Evolutionary conservation across 345 rosid genomes (phyloP).

Genomic region (Camelina sativa): DNA sequence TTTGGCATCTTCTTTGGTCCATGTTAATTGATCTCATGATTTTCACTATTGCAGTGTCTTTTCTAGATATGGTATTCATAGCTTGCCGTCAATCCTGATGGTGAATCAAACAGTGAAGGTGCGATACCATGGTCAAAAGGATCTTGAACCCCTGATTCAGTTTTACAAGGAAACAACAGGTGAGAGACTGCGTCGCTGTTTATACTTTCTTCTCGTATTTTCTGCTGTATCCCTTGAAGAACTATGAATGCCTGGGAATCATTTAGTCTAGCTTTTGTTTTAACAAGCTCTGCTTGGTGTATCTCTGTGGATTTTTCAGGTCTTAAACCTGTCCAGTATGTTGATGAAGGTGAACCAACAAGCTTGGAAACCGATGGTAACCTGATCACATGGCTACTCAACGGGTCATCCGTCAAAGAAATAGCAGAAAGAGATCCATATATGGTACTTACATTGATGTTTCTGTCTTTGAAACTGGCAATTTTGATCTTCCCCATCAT

Average conservation of each 20-base stretch:
- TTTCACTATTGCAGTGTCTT: constrained; percentile 58
- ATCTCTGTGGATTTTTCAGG: constrained; percentile 55
- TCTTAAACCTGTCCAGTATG: constrained; percentile 53
- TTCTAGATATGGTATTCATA: constrained; percentile 86
- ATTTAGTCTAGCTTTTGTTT: neutral
- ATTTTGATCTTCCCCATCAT: constrained; percentile 53
- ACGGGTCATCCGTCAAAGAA: constrained; percentile 50
- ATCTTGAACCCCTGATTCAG: constrained; percentile 60
- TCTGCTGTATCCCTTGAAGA: constrained; percentile 5
- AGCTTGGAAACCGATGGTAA: constrained; percentile 30
- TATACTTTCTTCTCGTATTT: neutral
- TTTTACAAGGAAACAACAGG: constrained; percentile 82
- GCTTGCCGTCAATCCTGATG: constrained; percentile 80
- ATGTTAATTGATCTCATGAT: constrained; percentile 26
- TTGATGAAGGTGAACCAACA: constrained; percentile 50
- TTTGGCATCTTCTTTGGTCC: constrained; percentile 12
- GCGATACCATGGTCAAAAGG: constrained; percentile 67
- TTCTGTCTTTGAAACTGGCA: constrained; percentile 61
- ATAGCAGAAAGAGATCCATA: constrained; percentile 62
- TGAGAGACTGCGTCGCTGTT: constrained; percentile 33
- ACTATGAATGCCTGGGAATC: neutral
- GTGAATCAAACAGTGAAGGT: constrained; percentile 65
- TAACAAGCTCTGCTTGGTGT: constrained; percentile 24
- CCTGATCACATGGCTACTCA: constrained; percentile 47
- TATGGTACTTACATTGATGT: constrained; percentile 56